Evolutionary conservation across 2,329 filamentous ascomycete genomes (phyloP).

Genomic region (Penicillium sp.): DNA sequence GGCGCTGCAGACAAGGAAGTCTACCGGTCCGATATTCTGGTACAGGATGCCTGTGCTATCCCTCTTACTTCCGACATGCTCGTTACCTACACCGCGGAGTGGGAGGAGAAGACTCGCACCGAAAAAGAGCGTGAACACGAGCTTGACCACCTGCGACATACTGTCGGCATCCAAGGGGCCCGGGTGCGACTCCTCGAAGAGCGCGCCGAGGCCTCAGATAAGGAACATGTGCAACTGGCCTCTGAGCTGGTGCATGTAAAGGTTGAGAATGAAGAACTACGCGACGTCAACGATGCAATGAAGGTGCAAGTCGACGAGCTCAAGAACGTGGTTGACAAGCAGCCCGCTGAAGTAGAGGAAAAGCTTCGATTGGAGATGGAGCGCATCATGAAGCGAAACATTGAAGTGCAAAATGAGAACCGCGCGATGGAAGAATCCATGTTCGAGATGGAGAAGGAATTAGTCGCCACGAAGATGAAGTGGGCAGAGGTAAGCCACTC

Average conservation of each 20-base stretch:
- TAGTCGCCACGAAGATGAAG: constrained; percentile 92
- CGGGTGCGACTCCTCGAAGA: constrained; percentile 86
- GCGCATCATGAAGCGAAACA: constrained; percentile 85
- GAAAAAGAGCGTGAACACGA: constrained; percentile 84
- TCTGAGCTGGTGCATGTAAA: constrained; percentile 90
- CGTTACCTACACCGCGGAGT: constrained; percentile 78
- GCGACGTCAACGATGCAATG: constrained; percentile 85
- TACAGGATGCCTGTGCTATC: constrained; percentile 87
- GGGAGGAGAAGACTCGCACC: constrained; percentile 83
- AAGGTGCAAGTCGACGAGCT: constrained; percentile 83
- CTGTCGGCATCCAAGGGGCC: constrained; percentile 67
- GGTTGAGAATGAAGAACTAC: constrained; percentile 86
- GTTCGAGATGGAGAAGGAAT: constrained; percentile 84
- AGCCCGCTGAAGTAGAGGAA: constrained; percentile 84
- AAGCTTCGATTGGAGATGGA: constrained; percentile 84
- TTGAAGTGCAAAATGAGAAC: constrained; percentile 93
- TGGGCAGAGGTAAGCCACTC: constrained; percentile 78
- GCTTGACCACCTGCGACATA: constrained; percentile 69
- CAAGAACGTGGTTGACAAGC: constrained; percentile 81
- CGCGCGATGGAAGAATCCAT: constrained; percentile 83
- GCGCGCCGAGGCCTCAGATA: constrained; percentile 82
- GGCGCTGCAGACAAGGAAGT: constrained; percentile 90
- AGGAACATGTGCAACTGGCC: constrained; percentile 85
- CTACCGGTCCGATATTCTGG: constrained; percentile 89
- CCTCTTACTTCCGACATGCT: constrained; percentile 82